Percentiles rank a stretch among this genome's conserved stretches.
phyloP scores from a whole-genome alignment of 257 asterid genomes.

The Solanum etuberosum region DNA sequence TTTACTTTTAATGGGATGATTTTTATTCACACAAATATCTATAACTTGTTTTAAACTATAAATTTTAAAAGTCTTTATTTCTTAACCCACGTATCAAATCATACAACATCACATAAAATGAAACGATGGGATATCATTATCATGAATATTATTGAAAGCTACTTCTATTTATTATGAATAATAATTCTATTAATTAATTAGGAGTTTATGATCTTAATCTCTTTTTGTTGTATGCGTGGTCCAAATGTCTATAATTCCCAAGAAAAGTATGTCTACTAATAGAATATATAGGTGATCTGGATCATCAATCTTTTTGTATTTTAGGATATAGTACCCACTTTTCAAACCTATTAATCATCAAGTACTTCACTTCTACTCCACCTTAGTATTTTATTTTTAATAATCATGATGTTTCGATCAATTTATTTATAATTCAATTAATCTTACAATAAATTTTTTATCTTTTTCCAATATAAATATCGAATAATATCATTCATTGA shows the following conservation, averaged over 20 bases:
- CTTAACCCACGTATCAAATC: too few species aligned
- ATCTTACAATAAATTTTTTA: not conserved
- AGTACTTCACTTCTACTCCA: not conserved
- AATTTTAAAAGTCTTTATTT: too few species aligned
- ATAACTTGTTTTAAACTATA: too few species aligned
- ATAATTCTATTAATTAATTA: not conserved
- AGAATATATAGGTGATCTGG: not conserved
- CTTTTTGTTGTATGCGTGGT: not conserved
- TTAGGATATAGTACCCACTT: not conserved
- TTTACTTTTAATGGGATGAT: too few species aligned
- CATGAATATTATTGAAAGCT: not conserved
- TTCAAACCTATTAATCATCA: not conserved
- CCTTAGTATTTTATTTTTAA: not conserved
- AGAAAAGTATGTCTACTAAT: not conserved
- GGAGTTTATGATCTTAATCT: not conserved
- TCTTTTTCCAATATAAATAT: not conserved
- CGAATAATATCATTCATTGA: not conserved
- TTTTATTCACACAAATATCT: accelerated
- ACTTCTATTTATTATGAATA: not conserved
- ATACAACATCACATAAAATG: too few species aligned
- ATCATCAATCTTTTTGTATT: not conserved
- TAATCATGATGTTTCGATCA: not conserved
- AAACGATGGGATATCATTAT: not conserved
- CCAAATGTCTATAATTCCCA: not conserved
- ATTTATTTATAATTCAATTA: not conserved